These are phyloP conservation scores for Gliomastix tumulicola DNA, from an alignment of 2,329 filamentous ascomycete species.

Conservation along the genomic window DNA sequence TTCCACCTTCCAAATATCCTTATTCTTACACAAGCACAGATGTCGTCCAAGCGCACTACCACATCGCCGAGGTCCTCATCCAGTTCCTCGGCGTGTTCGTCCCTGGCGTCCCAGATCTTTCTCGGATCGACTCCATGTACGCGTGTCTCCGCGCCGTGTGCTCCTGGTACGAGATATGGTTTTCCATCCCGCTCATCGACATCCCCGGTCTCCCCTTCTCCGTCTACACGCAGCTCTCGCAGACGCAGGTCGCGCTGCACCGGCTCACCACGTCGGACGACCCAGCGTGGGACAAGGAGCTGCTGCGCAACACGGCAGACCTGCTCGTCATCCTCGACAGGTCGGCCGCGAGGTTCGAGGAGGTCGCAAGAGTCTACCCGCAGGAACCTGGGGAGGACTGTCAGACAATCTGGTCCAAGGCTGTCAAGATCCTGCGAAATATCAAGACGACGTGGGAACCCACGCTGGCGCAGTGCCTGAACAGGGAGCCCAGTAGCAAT, in stretches of 20 bases:
- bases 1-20: constrained; percentile 2
- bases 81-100: constrained; percentile 23
- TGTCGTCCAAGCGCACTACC: constrained; percentile 18
- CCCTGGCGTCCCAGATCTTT: constrained; percentile 20
- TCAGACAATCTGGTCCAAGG: constrained; percentile 20
- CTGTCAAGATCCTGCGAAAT: constrained; percentile 24
- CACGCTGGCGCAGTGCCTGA: constrained; percentile 17
- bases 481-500: too few species aligned
- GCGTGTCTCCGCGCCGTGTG: constrained; percentile 24
- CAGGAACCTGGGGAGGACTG: constrained; percentile 15
- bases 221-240: constrained; percentile 23
- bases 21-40: constrained; percentile 14
- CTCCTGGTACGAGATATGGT: constrained; percentile 26
- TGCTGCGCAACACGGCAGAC: constrained; percentile 25
- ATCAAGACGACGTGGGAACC: constrained; percentile 27
- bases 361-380: constrained; percentile 15
- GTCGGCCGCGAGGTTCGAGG: constrained; percentile 20
- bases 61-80: constrained; percentile 20
- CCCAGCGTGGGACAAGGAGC: constrained; percentile 30
- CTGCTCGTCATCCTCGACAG: constrained; percentile 25
- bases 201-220: constrained; percentile 23
- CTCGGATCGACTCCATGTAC: constrained; percentile 26
- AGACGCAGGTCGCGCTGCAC: constrained; percentile 28
- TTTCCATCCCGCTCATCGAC: constrained; percentile 18
- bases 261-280: constrained; percentile 29